Evolutionary conservation across 106 monocot species (phyloP), one percentile per base, ranked within the genome.

Genomic region (Triglochin maritima): DNA sequence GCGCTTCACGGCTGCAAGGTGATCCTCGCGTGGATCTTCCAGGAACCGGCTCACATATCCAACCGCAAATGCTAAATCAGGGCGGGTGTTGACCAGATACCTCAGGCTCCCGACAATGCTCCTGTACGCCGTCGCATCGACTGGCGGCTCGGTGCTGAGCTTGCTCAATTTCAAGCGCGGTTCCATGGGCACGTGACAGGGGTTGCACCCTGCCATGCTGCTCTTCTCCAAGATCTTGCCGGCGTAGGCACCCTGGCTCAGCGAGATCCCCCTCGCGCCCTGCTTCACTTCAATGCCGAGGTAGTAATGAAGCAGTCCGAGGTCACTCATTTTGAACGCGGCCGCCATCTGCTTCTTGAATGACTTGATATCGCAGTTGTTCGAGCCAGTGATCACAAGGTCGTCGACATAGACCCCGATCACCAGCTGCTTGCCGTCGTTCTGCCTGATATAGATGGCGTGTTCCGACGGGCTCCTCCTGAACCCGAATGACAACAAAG

Each of bases 241-340:
- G 41, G 56, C 56, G 53, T 65, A 74, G 45, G 14, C n/a, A 0
- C 14, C 49, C 53, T 74, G 73, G 55, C 11, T 29, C 8, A 66
- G 7, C 4, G 15, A 55, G 3, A 74, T 74, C 6, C 73, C 66
- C 4, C 54, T 44, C 2, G 5, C 17, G 1, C n/a, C n/a, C 46
- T 63, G 72, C 17, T 58, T 64, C 17, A 73, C 47, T 43, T 73
- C 73, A 47, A 65, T 74, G 8, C 66, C 59, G 11, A 74, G 59
- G 15, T 59, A 74, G 42, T 74, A 74, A 29, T 10, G 9, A 14
- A 67, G 9, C 0, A 74, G 49, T 0, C 74, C 74, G 8, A 74
- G 45, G 47, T 74, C 59, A 11, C n/a, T 74, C 73, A 73, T 73
- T 42, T 63, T 7, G 42, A 64, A 72, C 14, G 6, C 2, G 3